phyloP scores from a whole-genome alignment of 768 basidiomycete genomes.

The Amanita pallidorosea region DNA sequence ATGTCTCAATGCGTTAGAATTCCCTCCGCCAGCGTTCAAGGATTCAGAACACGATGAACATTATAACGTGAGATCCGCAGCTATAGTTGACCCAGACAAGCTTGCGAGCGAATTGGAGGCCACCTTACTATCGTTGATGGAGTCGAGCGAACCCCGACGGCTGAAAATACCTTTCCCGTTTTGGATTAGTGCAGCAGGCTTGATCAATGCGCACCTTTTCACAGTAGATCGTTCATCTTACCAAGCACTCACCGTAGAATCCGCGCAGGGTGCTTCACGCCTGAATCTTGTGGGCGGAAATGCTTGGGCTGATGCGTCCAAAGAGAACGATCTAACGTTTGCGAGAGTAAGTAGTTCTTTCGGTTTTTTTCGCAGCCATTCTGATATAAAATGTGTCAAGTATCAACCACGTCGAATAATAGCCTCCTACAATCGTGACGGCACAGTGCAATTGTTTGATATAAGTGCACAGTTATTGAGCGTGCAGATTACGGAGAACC shows the following conservation, averaged over 20 bases:
- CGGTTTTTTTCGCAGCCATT: background rate
- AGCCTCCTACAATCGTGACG: conserved; percentile 51
- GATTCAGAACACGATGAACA: background rate
- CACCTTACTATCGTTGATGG: conserved; percentile 16
- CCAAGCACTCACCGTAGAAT: conserved; percentile 23
- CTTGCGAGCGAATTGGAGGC: conserved; percentile 28
- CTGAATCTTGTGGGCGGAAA: conserved; percentile 40
- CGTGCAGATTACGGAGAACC: conserved; percentile 16
- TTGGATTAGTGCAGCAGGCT: conserved; percentile 23
- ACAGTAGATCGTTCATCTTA: conserved; percentile 38
- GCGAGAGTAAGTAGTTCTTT: conserved; percentile 34
- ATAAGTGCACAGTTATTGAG: conserved; percentile 54
- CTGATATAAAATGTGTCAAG: conserved; percentile 17
- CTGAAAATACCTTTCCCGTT: conserved; percentile 26
- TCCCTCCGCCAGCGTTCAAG: conserved; percentile 49
- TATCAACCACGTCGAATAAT: conserved; percentile 56
- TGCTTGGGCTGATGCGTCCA: conserved; percentile 44
- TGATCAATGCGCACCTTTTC: conserved; percentile 33
- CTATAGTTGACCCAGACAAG: conserved; percentile 9
- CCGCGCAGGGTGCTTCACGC: conserved; percentile 9
- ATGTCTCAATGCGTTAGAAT: conserved; percentile 52
- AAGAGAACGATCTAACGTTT: conserved; percentile 38
- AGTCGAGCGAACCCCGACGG: conserved; percentile 27
- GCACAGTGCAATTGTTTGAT: conserved; percentile 65
- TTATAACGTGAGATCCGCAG: conserved; percentile 3